Percentiles rank a stretch among this genome's conserved stretches.
Conservation (phyloP, 139 green algal species). For the Coccomyxa sp. region DNA sequence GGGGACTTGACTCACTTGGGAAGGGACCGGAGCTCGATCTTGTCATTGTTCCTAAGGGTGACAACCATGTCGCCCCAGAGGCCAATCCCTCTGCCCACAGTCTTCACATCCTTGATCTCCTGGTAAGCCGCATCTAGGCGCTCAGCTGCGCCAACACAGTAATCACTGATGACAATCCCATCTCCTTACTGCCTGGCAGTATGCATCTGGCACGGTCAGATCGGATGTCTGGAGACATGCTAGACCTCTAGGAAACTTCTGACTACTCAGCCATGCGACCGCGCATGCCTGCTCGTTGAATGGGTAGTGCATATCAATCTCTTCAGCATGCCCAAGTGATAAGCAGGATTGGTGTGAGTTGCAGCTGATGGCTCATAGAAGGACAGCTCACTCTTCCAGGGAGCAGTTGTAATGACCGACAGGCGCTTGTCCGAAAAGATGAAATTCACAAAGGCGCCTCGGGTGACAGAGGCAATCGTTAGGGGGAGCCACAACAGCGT, state of each 20-base stretch:
- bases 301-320: too few species aligned
- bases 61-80: constrained; percentile 92
- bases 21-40: constrained; percentile 79
- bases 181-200: too few species aligned
- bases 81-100: constrained; percentile 69
- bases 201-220: too few species aligned
- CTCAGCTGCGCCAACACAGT: constrained; percentile 40
- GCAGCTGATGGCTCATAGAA: neutral
- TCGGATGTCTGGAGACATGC: too few species aligned
- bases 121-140: constrained; percentile 49
- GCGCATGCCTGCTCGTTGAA: too few species aligned
- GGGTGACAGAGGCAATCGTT: constrained; percentile 62
- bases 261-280: too few species aligned
- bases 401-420: constrained; percentile 67
- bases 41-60: constrained; percentile 66
- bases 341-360: neutral
- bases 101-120: constrained; percentile 75
- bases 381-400: constrained; percentile 71
- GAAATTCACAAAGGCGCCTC: constrained; percentile 85
- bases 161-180: too few species aligned
- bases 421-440: constrained; percentile 82
- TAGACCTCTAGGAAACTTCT: too few species aligned
- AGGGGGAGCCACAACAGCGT: constrained; percentile 85
- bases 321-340: too few species aligned
- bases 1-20: constrained; percentile 48